Base-by-base conservation (phyloP, 73 alveolate species). In the Urostyla sp. region DNA sequence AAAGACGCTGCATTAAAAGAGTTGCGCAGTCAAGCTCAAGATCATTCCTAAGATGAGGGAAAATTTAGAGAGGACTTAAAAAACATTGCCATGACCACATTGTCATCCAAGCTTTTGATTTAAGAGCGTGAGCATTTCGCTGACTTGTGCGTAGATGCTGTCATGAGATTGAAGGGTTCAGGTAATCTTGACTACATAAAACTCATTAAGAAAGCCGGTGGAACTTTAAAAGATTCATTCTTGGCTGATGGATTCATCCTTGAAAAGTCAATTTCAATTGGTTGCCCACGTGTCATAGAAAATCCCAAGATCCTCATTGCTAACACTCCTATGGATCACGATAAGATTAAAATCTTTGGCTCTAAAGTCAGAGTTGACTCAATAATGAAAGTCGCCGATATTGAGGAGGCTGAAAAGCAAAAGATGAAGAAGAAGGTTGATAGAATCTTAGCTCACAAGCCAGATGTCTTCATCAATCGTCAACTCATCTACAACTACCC, bases 401-500 rank as follows among this genome's bases (percentile, higher is more conserved):
- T 96, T 40, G 98, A 96, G 76, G 96, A 92, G 61, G 99, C 99
- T 6, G 99, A 96, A 53, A 92, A 94, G 81, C 97, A 94, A 86
- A 97, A 95, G 93, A 97, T 97, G 99, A 94, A 94, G 84, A 72
- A 72, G 56, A 97, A 97, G 92, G 98, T 95, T 21, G 98, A 94
- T 44, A 92, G 95, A 90, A 97, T 97, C 26, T 88, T 90, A 46
- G 94, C 94, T 10, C 95, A 95, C 89, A 88, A 94, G 61, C 97
- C 98, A 83, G 98, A 96, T 46, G 97, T 97, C 45, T 97, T 97
- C 91, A 96, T 97, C 85, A 97, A 97, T 90, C 91, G 99, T 84
- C 98, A 97, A 87, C 85, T 97, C 60, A 95, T 97, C 81, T 97
- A 97, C 89, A 95, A 97, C 94, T 97, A 97, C 85, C 99, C 99